These are phyloP conservation scores for Marsdenia floribunda DNA, from an alignment of 257 asterid species.

Conservation along the genomic window DNA sequence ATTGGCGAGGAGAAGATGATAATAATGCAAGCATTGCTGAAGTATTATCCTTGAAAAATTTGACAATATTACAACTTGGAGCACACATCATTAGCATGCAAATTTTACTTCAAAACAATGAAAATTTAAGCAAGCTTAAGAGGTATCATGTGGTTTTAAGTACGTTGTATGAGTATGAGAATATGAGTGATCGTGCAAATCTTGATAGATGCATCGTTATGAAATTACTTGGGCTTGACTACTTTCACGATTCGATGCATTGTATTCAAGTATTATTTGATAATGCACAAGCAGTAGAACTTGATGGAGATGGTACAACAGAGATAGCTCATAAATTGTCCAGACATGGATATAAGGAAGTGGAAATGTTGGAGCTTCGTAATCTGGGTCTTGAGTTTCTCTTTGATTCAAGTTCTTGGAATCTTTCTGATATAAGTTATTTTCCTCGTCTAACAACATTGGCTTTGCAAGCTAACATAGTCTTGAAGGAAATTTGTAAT, in stretches of 20 bases:
- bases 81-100: neutral
- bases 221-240: no score
- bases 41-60: no score
- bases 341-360: neutral
- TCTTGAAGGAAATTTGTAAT: neutral
- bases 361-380: neutral
- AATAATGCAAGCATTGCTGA: constrained; percentile 5
- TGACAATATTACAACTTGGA: neutral
- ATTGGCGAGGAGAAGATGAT: neutral
- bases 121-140: neutral
- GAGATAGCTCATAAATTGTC: neutral
- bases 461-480: rapidly evolving
- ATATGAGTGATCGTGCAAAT: no score
- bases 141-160: neutral
- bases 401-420: neutral
- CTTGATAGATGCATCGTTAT: no score
- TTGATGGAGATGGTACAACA: neutral
- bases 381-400: neutral
- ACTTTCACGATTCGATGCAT: neutral
- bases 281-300: neutral
- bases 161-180: no score
- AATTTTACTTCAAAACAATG: neutral
- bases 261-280: neutral
- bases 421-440: neutral
- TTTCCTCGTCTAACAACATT: neutral